These are phyloP conservation scores for Suhomyces kilbournensis DNA, from an alignment of 805 yeast genomes.

Conservation along the genomic window DNA sequence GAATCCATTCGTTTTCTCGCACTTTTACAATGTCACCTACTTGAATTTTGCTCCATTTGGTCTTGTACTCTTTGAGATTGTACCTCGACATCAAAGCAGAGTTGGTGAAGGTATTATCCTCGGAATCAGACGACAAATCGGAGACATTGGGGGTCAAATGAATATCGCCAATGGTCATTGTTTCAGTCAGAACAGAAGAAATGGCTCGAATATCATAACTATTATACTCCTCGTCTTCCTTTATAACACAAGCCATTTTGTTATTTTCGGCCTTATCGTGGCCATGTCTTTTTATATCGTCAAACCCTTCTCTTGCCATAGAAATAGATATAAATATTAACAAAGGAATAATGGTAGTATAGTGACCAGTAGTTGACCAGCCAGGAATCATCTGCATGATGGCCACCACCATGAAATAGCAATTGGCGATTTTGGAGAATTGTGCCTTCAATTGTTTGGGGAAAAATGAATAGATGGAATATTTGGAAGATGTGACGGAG, in stretches of 20 bases:
- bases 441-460: conserved; percentile 90
- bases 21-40: conserved; percentile 87
- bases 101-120: conserved; percentile 11
- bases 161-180: too few species aligned
- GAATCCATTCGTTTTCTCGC: conserved; percentile 84
- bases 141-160: too few species aligned
- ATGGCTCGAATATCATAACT: conserved; percentile 37
- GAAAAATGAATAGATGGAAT: conserved; percentile 72
- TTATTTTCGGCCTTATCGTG: conserved; percentile 85
- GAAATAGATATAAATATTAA: conserved; percentile 84
- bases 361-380: conserved; percentile 96
- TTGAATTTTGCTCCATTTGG: conserved; percentile 68
- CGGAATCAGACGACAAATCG: background rate
- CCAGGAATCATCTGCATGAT: conserved; percentile 93
- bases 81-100: conserved; percentile 21
- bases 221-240: conserved; percentile 28
- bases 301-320: conserved; percentile 89
- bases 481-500: conserved; percentile 80
- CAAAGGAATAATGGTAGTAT: conserved; percentile 89
- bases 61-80: conserved; percentile 30
- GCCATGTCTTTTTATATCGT: conserved; percentile 83
- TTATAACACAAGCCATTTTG: conserved; percentile 26
- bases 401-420: conserved; percentile 86
- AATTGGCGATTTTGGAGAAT: conserved; percentile 87
- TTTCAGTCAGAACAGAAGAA: conserved; percentile 38